phyloP scores from a whole-genome alignment of 1,284 basidiomycete species.

The Amylostereum areolatum region DNA sequence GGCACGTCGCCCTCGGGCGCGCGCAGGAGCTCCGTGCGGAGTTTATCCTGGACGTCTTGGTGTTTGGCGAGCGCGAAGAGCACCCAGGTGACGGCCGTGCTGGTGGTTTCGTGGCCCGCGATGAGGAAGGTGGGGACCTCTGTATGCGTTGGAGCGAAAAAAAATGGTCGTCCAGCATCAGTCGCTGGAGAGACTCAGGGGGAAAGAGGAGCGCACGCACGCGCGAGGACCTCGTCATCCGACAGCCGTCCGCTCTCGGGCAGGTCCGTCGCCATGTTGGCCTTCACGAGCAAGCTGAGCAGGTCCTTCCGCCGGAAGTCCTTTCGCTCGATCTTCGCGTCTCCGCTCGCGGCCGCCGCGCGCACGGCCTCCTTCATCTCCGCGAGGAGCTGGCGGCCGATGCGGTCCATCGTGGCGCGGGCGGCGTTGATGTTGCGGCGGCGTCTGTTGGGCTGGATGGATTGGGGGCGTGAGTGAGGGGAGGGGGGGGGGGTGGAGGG shows the following conservation, averaged over 20 bases:
- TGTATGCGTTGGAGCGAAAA: background rate
- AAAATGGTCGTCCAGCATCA: background rate
- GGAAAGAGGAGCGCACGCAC: conserved; percentile 33
- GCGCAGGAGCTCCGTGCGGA: conserved; percentile 36
- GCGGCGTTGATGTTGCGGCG: background rate
- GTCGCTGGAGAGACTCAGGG: background rate
- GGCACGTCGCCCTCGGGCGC: conserved; percentile 27
- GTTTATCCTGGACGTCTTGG: conserved; percentile 34
- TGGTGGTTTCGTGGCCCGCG: conserved; percentile 36
- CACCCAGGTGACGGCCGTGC: conserved; percentile 46
- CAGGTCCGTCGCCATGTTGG: conserved; percentile 57
- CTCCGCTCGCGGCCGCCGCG: background rate
- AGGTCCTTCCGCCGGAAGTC: conserved; percentile 34
- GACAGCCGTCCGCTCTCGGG: conserved; percentile 52
- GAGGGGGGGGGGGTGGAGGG: background rate
- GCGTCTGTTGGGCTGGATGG: background rate
- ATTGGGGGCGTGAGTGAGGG: background rate
- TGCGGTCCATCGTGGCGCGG: background rate
- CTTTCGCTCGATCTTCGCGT: conserved; percentile 19
- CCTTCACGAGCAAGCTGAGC: conserved; percentile 48
- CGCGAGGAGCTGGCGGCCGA: conserved; percentile 39
- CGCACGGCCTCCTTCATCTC: conserved; percentile 33
- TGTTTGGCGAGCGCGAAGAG: conserved; percentile 34
- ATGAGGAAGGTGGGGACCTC: conserved; percentile 20
- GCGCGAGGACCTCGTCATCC: conserved; percentile 70